Percentiles rank a stretch among this genome's conserved stretches.
These are phyloP conservation scores for Prunus padus DNA, from an alignment of 306 rosid genomes.

Conservation along the genomic window DNA sequence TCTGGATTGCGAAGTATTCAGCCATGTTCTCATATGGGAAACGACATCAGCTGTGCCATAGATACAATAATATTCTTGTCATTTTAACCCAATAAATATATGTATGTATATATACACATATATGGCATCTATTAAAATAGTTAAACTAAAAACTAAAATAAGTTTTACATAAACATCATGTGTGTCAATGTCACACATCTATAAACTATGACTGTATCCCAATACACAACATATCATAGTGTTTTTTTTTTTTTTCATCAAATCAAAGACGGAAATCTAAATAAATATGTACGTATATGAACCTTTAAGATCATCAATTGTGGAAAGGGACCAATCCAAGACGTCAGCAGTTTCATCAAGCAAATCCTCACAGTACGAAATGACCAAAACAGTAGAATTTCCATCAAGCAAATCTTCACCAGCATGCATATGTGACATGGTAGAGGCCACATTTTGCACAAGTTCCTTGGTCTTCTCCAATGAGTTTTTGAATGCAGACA, in stretches of 20 bases:
- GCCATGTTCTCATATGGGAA: constrained; percentile 9
- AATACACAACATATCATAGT: too few relatives aligned
- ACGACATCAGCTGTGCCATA: constrained; percentile 1
- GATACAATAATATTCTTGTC: neutral
- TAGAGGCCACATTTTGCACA: neutral
- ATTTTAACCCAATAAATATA: too few relatives aligned
- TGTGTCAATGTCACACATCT: too few relatives aligned
- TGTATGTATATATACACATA: too few relatives aligned
- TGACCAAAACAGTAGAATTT: neutral
- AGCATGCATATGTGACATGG: neutral
- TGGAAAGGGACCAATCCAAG: constrained; percentile 3
- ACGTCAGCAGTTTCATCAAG: neutral
- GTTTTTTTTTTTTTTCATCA: too few relatives aligned
- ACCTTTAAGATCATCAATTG: constrained; percentile 1
- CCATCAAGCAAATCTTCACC: neutral
- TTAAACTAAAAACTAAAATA: too few relatives aligned
- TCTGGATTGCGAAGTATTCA: neutral
- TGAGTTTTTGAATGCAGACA: neutral
- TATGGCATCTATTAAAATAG: too few relatives aligned
- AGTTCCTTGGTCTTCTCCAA: neutral
- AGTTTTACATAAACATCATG: too few relatives aligned
- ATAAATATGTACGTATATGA: neutral
- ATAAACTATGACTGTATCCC: too few relatives aligned
- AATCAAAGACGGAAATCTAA: too few relatives aligned
- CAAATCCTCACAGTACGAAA: constrained; percentile 9